These are phyloP conservation scores for Penicillium canescens DNA, from an alignment of 495 filamentous ascomycete genomes.

Conservation along the genomic window DNA sequence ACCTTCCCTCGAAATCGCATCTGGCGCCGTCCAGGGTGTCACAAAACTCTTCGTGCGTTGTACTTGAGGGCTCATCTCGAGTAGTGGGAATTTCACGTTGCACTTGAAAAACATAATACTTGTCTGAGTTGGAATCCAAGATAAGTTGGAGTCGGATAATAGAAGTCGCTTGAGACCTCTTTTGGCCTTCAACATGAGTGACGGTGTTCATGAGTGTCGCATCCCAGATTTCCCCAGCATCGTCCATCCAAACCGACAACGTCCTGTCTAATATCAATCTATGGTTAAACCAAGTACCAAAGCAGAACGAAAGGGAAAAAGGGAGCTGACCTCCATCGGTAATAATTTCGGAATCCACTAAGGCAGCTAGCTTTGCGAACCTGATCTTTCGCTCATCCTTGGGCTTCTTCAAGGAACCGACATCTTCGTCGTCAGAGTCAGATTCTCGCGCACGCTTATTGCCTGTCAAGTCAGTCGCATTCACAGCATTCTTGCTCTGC, in stretches of 20 bases:
- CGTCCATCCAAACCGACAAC: slow-evolving; percentile 8
- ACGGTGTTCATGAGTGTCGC: slow-evolving; percentile 1
- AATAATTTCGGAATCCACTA: slow-evolving; percentile 5
- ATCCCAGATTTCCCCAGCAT: slow-evolving; percentile 5
- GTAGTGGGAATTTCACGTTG: too few relatives aligned
- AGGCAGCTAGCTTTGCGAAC: neutral
- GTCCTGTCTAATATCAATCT: neutral
- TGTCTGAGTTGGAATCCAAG: neutral
- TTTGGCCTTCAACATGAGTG: too few relatives aligned
- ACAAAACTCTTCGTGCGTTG: neutral
- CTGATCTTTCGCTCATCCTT: neutral
- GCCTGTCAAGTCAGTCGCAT: neutral
- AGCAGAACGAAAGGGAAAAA: neutral
- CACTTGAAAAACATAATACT: neutral
- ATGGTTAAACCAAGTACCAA: neutral
- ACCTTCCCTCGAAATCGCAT: neutral
- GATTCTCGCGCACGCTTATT: slow-evolving; percentile 4
- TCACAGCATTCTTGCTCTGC: neutral
- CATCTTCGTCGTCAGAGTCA: neutral
- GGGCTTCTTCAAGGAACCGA: neutral
- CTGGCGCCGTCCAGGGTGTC: slow-evolving; percentile 2
- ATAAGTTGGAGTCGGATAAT: too few relatives aligned
- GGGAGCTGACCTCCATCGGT: neutral
- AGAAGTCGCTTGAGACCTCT: too few relatives aligned
- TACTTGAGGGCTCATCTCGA: neutral